Evolutionary conservation across 805 yeast species (phyloP).

Genomic region (Starmera amethionina): DNA sequence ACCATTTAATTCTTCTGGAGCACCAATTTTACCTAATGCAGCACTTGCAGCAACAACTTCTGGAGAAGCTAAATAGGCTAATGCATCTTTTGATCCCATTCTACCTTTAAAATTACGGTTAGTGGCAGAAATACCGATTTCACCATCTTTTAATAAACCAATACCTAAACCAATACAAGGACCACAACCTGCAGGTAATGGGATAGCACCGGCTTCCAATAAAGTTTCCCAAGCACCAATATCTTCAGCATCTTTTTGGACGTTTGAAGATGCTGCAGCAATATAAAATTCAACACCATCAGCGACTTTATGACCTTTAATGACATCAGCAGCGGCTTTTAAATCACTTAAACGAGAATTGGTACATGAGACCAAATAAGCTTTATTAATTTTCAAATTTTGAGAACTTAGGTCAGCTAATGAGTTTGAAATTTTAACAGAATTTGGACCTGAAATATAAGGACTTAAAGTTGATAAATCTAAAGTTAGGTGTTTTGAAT

Average conservation of each 20-base stretch:
- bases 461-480: conserved; percentile 80
- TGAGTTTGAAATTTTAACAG: conserved; percentile 84
- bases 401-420: conserved; percentile 64
- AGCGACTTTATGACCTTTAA: conserved; percentile 72
- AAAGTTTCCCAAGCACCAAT: conserved; percentile 88
- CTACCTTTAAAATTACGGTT: conserved; percentile 98
- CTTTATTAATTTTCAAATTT: conserved; percentile 78
- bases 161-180: conserved; percentile 98
- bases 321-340: conserved; percentile 86
- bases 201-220: conserved; percentile 86
- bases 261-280: conserved; percentile 94
- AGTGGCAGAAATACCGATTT: conserved; percentile 96
- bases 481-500: conserved; percentile 79
- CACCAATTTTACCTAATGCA: conserved; percentile 85
- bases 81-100: conserved; percentile 96
- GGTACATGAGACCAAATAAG: conserved; percentile 96
- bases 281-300: conserved; percentile 90
- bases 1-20: conserved; percentile 80
- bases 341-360: conserved; percentile 90
- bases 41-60: conserved; percentile 99
- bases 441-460: conserved; percentile 92
- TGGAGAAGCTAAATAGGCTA: conserved; percentile 94
- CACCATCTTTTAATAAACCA: conserved; percentile 90
- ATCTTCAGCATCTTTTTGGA: conserved; percentile 85
- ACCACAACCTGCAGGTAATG: conserved; percentile 98